Percentiles rank a stretch among this genome's conserved stretches.
These are phyloP conservation scores for Gossypium trilobum DNA, from an alignment of 441 rosid genomes.

Conservation along the genomic window DNA sequence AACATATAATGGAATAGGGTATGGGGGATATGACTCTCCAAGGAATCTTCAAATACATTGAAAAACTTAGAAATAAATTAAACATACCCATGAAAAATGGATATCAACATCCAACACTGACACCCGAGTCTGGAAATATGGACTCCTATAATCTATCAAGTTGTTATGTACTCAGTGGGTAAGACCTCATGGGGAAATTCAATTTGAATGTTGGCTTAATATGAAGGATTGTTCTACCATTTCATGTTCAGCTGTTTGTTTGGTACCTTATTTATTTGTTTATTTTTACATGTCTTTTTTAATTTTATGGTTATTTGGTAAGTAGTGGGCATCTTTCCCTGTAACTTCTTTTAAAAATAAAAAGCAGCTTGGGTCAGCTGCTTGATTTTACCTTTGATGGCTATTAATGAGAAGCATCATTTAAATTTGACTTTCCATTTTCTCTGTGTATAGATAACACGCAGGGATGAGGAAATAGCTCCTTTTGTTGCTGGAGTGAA, in stretches of 20 bases:
- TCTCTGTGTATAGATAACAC: conserved; percentile 50
- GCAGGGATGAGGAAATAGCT: conserved; percentile 91
- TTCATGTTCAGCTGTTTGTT: not conserved
- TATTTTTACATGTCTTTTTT: not conserved
- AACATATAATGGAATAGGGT: not conserved
- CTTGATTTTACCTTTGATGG: not conserved
- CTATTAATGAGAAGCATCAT: not conserved
- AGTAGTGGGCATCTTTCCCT: not conserved
- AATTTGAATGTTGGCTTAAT: not conserved
- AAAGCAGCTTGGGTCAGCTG: not conserved
- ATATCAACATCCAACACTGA: not conserved
- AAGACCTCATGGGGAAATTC: not conserved
- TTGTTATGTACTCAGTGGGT: not conserved
- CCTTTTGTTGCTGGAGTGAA: conserved; percentile 69
- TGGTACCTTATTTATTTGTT: not conserved
- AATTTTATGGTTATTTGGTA: not conserved
- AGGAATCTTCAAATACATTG: not conserved
- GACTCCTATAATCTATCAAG: not conserved
- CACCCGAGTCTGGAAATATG: not conserved
- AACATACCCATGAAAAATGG: not conserved
- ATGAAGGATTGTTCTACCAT: not conserved
- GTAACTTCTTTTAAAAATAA: not conserved
- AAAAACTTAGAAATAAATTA: not conserved
- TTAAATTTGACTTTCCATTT: not conserved
- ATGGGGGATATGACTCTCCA: not conserved